These are phyloP conservation scores for Mycothermus thermophilus DNA, from an alignment of 495 filamentous ascomycete species.

Conservation along the genomic window DNA sequence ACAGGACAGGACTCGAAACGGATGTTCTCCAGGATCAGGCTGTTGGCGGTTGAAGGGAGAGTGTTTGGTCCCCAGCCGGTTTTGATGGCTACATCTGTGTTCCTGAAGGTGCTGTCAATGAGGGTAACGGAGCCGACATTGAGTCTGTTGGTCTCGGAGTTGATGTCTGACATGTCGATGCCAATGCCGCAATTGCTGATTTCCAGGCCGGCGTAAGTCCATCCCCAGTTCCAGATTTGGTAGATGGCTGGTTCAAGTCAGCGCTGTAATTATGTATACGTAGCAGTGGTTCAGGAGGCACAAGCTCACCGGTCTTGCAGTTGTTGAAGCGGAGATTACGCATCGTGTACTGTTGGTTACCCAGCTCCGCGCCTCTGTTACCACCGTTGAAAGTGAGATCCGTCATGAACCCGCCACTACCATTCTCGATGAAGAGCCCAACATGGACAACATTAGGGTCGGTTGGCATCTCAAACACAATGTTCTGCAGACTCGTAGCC, in stretches of 20 bases:
- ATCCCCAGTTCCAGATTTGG: constrained; percentile 42
- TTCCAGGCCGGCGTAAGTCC: constrained; percentile 41
- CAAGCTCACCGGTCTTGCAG: constrained; percentile 38
- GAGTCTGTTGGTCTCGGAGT: constrained; percentile 30
- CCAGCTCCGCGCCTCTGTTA: constrained; percentile 46
- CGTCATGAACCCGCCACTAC: constrained; percentile 52
- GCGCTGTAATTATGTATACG: no score
- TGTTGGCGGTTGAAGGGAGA: constrained; percentile 35
- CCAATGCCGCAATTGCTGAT: constrained; percentile 61
- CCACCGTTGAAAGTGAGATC: constrained; percentile 59
- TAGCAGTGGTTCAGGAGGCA: constrained; percentile 30
- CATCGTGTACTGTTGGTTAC: constrained; percentile 76
- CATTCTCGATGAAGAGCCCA: constrained; percentile 64
- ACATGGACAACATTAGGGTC: constrained; percentile 47
- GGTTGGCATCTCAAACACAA: constrained; percentile 56
- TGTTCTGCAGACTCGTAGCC: constrained; percentile 64
- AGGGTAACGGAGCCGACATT: constrained; percentile 43
- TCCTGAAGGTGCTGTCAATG: constrained; percentile 62
- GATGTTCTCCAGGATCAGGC: constrained; percentile 53
- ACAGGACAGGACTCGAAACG: constrained; percentile 44
- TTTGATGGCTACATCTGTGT: constrained; percentile 52
- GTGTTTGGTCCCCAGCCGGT: constrained; percentile 45
- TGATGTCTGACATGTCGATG: constrained; percentile 60
- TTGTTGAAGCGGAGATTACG: constrained; percentile 54
- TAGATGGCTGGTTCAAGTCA: no score